A percentile compares a stretch with the other conserved stretches of the same genome.
Evolutionary conservation across 2,329 filamentous ascomycete species (phyloP).

Genomic region (Colletotrichum tanaceti): DNA sequence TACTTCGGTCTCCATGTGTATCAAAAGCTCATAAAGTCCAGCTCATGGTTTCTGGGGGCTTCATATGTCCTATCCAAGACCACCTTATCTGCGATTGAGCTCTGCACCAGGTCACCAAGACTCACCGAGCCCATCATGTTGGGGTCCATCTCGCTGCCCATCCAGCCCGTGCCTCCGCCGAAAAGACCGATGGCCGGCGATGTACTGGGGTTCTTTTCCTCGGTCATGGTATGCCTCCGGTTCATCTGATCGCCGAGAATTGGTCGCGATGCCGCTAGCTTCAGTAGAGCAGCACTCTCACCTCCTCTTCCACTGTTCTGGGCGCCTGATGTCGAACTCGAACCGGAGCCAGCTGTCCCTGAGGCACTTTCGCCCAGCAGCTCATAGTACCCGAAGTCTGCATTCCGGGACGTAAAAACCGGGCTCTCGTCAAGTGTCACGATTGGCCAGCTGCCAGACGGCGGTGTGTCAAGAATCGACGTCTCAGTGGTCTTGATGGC

Average conservation of each 20-base stretch:
- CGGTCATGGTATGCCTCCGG: not conserved
- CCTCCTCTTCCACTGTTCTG: not conserved
- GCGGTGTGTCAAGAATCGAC: constrained; percentile 45
- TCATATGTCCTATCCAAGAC: constrained; percentile 25
- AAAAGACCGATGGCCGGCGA: not conserved
- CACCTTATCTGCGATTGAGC: constrained; percentile 45
- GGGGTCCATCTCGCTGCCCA: constrained; percentile 39
- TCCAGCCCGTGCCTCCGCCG: constrained; percentile 44
- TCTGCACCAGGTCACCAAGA: constrained; percentile 49
- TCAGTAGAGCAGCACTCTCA: not conserved
- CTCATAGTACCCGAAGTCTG: constrained; percentile 43
- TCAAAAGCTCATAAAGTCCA: constrained; percentile 55
- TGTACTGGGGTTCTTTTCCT: not conserved
- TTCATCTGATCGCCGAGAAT: not conserved
- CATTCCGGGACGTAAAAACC: constrained; percentile 25
- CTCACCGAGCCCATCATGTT: constrained; percentile 48
- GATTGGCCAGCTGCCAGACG: constrained; percentile 47
- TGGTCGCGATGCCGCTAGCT: not conserved
- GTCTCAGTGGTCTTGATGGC: constrained; percentile 38
- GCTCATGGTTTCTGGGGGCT: constrained; percentile 49
- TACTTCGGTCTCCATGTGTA: not conserved
- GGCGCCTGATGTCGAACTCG: not conserved
- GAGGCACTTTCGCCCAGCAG: constrained; percentile 45
- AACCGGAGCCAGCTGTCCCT: constrained; percentile 39
- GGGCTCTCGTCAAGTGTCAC: constrained; percentile 42